Evolutionary conservation across 1,284 basidiomycete genomes (phyloP).

Genomic region (Moniliophthora roreri): DNA sequence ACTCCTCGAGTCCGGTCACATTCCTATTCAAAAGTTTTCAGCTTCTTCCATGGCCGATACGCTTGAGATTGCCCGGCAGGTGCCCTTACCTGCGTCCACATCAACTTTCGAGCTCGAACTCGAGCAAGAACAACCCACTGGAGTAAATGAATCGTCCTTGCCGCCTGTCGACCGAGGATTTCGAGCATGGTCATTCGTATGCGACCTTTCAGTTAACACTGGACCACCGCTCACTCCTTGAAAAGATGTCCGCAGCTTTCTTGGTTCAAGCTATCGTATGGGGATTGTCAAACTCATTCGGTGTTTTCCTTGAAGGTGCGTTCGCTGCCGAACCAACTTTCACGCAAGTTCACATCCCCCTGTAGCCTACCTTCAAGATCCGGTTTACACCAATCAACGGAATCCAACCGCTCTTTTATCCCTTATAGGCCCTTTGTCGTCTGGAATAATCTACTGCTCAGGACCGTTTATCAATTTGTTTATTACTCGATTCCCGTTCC

Average conservation of each 20-base stretch:
- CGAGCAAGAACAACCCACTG: too few relatives aligned
- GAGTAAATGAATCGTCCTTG: constrained; percentile 19
- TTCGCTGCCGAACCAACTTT: neutral
- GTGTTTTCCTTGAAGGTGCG: constrained; percentile 28
- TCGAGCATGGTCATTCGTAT: constrained; percentile 33
- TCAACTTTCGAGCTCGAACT: too few relatives aligned
- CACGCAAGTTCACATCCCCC: neutral
- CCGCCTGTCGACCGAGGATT: constrained; percentile 32
- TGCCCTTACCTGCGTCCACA: too few relatives aligned
- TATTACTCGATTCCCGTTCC: constrained; percentile 30
- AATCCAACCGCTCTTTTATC: constrained; percentile 30
- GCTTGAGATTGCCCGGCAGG: too few relatives aligned
- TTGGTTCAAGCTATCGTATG: constrained; percentile 38
- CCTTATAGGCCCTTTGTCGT: constrained; percentile 30
- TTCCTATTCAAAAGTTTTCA: too few relatives aligned
- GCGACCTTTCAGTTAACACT: neutral
- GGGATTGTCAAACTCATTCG: constrained; percentile 35
- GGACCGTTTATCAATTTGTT: constrained; percentile 29
- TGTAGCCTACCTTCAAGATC: constrained; percentile 31
- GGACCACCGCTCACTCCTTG: neutral
- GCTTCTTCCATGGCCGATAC: too few relatives aligned
- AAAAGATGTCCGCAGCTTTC: constrained; percentile 32
- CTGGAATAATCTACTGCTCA: constrained; percentile 34
- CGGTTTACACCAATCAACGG: constrained; percentile 22
- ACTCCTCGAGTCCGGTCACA: too few relatives aligned